Evolutionary conservation across 257 asterid species (phyloP).

Genomic region (Mitragyna speciosa): DNA sequence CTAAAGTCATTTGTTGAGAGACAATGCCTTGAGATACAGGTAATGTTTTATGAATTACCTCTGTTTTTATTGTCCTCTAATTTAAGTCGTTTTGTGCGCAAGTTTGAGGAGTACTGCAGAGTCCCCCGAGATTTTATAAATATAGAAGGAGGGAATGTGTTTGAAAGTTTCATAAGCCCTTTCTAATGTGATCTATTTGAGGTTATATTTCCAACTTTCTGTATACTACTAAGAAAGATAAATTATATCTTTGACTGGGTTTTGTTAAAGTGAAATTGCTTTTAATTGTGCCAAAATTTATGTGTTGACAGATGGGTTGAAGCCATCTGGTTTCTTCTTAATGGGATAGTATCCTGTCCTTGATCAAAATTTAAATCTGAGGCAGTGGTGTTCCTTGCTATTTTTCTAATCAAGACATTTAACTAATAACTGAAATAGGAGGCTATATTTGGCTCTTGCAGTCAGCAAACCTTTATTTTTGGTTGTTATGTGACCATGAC

Average conservation of each 20-base stretch:
- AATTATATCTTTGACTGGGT: neutral
- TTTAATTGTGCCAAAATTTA: neutral
- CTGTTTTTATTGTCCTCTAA: neutral
- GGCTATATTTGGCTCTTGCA: neutral
- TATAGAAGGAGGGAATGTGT: neutral
- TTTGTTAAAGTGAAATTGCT: neutral
- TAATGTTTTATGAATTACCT: slow-evolving; percentile 20
- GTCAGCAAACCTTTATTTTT: neutral
- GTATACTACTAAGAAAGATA: neutral
- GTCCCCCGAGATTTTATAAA: neutral
- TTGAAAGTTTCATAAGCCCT: slow-evolving; percentile 2
- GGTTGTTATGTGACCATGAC: neutral
- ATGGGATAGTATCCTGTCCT: neutral
- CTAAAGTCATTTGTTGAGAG: slow-evolving; percentile 70
- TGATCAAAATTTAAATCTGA: neutral
- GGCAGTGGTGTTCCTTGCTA: neutral
- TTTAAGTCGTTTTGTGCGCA: neutral
- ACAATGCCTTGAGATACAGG: slow-evolving; percentile 97
- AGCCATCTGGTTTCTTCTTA: neutral
- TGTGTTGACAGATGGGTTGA: neutral
- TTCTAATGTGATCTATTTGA: neutral
- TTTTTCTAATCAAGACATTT: neutral
- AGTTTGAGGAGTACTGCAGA: neutral
- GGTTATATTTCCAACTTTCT: neutral
- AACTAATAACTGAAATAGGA: neutral